Evolutionary conservation across 116 monocot species (phyloP), one percentile per base, ranked within the genome.

Genomic region (Papilionanthe hybrid): DNA sequence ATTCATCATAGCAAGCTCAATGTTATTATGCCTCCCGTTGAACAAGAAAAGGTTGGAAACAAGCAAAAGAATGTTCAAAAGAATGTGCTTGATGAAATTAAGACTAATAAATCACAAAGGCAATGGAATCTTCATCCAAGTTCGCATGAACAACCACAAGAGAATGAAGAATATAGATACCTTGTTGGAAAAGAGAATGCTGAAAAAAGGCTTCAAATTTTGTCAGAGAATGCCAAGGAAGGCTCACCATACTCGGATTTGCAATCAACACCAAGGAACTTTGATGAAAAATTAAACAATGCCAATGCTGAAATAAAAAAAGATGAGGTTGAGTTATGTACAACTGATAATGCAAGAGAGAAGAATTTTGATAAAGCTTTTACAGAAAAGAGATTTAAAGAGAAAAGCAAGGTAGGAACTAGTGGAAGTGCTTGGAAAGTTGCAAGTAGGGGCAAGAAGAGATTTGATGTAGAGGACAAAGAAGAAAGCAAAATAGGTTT

Each of bases 191-290:
- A 88, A 82, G 83, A 58, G 56, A 98, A 93, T 79, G 76, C 93
- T 42, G 94, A 98, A 55, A 91, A 86, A 72, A 93, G 98, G 98
- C 89, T 94, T 47, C 81, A 91, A 42, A 75, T 87, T 20, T 79
- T 93, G 73, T 72, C 91, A 25, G 82, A 91, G 12, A 87, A 91
- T 22, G 77, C 84, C 19, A 32, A 83, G 50, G 86, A 90, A 9
- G 82, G 55, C 5, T 9, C 15, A 15, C 55, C 82, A 2, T 83
- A 83, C 1, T 25, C 41, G 0, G 44, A 75, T 12, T 77, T 83
- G 27, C 29, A 72, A 32, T 19, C 75, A 42, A 1, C 76, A 55
- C 20, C 28, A 30, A 76, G 7, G 76, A 76, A 29, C 4, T 20
- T 27, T n/a, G 55, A 44, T 18, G 9, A 44, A 15, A 18, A 1